A percentile compares a stretch with the other conserved stretches of the same genome.
These are phyloP conservation scores for Penicillium diatomitis DNA, from an alignment of 495 filamentous ascomycete genomes.

Conservation along the genomic window DNA sequence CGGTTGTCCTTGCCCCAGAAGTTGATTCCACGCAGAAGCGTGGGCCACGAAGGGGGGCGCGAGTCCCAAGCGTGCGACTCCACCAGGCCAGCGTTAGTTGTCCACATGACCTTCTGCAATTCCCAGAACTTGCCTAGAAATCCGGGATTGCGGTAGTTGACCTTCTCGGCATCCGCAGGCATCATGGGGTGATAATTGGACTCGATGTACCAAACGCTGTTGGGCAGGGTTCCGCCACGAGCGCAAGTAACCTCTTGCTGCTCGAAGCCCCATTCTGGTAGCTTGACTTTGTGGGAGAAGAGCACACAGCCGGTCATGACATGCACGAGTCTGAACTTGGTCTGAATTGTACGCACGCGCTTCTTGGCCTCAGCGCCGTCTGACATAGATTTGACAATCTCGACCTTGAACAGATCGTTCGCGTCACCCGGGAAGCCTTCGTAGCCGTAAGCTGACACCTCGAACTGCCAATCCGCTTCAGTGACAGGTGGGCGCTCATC, in stretches of 20 bases:
- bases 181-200: constrained; percentile 74
- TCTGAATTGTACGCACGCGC: constrained; percentile 85
- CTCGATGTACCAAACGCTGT: constrained; percentile 96
- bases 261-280: constrained; percentile 93
- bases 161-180: constrained; percentile 68
- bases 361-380: constrained; percentile 71
- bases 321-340: constrained; percentile 91
- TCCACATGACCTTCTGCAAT: constrained; percentile 99
- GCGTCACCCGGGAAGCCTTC: constrained; percentile 95
- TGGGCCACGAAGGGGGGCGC: constrained; percentile 85
- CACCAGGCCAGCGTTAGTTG: constrained; percentile 89
- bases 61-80: constrained; percentile 99
- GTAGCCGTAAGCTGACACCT: constrained; percentile 95
- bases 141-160: constrained; percentile 90
- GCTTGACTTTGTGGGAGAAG: constrained; percentile 97
- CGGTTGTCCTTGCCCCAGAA: constrained; percentile 95
- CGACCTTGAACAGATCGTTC: constrained; percentile 89
- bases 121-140: constrained; percentile 99
- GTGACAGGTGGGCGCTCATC: constrained; percentile 95
- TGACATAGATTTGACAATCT: constrained; percentile 87
- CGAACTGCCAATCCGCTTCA: constrained; percentile 97
- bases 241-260: constrained; percentile 98
- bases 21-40: constrained; percentile 92
- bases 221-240: constrained; percentile 83
- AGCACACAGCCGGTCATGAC: constrained; percentile 94